Conservation (phyloP, 208 protist genomes). For the Hexamita inflata region DNA sequence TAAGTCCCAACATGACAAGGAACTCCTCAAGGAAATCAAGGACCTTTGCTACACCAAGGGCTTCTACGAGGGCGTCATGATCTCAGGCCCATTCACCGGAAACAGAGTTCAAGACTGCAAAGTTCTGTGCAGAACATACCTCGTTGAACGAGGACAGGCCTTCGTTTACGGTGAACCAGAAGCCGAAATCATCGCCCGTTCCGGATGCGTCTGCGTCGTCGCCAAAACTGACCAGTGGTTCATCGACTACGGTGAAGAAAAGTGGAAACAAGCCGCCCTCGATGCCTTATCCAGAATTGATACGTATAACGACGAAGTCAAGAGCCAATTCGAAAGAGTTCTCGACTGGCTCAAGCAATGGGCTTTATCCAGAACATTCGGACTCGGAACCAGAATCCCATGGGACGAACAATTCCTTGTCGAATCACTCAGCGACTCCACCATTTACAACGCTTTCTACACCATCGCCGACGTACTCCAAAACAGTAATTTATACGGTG, state of each 20-base stretch:
- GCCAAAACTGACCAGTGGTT: conserved; percentile 95
- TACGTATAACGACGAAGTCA: conserved; percentile 68
- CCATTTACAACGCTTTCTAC: conserved; percentile 99
- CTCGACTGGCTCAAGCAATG: conserved; percentile 92
- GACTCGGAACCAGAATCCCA: conserved; percentile 90
- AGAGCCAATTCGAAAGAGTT: conserved; percentile 68
- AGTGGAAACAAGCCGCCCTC: conserved; percentile 30
- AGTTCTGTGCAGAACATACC: background rate
- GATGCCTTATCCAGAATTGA: conserved; percentile 55
- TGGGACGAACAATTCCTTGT: conserved; percentile 86
- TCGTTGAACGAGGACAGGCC: conserved; percentile 42
- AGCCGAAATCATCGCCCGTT: conserved; percentile 77
- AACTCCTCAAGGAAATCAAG: conserved; percentile 84
- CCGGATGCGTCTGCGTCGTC: conserved; percentile 94
- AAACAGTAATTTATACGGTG: conserved; percentile 37
- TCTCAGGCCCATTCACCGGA: conserved; percentile 51
- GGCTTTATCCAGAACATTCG: conserved; percentile 95
- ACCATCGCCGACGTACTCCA: conserved; percentile 91
- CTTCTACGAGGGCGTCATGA: conserved; percentile 87
- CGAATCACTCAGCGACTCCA: conserved; percentile 98
- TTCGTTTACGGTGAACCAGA: conserved; percentile 84
- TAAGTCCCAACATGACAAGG: conserved; percentile 73
- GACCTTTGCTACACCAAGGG: conserved; percentile 80
- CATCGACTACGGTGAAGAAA: conserved; percentile 88
- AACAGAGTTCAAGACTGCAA: conserved; percentile 76